Evolutionary conservation across 2,329 filamentous ascomycete genomes (phyloP), one percentile per base, ranked within the genome.

Genomic region (Cladosporium austrohemisphaericum): DNA sequence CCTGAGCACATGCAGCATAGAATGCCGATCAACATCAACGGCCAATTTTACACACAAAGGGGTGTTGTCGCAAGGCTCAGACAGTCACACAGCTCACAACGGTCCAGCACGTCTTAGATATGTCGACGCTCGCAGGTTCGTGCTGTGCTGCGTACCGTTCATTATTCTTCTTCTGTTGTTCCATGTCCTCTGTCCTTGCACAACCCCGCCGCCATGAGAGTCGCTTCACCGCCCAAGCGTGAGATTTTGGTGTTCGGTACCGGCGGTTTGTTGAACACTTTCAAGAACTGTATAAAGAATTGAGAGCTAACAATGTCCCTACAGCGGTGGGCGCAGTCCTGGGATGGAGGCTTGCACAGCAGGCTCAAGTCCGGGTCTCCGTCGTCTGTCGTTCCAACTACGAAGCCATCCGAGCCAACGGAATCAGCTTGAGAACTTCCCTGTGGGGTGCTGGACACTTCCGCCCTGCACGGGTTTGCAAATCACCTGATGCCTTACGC

Each of bases 331-430:
- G 58, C 8, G 56, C 57, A 16, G 56, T 58, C 5, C 41, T 60
- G 22, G 58, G 56, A 3, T 59, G 57, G 57, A 53, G 58, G 28
- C 37, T 60, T 32, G 58, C 58, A n/a, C 57, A 60, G 25, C 49
- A 54, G 16, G 49, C 51, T 14, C 28, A 47, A 25, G 38, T 52
- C 14, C 37, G 52, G 26, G 55, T 60, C 29, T 57, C 57, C 3
- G 56, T 58, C 4, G 57, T 60, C 14, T 59, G 57, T 38, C 50
- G 57, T 20, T 56, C 56, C 7, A 60, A 60, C 23, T 60, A 53
- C 33, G 51, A 58, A 16, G 38, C 37, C 5, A 53, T 59, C 26
- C 41, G 37, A 25, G 37, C 14, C 13, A 23, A 41, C 20, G 59
- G 57, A 13, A 57, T 57, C 40, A 35, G 32, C 4, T 31, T 60